Percentiles rank a stretch among this genome's conserved stretches.
Conservation (phyloP, 1,284 basidiomycete genomes). For the Bondarzewia mesenterica region DNA sequence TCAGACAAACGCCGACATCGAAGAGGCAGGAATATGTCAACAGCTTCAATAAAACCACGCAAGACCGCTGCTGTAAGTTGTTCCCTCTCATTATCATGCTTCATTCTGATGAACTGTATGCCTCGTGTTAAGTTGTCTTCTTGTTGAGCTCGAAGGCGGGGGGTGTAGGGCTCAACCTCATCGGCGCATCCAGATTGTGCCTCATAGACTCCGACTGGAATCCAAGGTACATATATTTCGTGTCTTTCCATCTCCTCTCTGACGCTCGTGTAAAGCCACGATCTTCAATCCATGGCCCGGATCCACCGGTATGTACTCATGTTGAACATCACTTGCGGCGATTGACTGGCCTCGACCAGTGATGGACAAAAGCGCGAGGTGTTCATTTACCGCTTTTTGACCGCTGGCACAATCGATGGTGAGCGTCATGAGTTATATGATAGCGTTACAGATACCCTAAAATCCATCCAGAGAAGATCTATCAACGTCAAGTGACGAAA, state of each 20-base stretch:
- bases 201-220: constrained; percentile 95
- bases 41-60: constrained; percentile 69
- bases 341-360: constrained; percentile 29
- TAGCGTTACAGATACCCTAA: not conserved
- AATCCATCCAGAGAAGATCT: constrained; percentile 63
- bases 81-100: not conserved
- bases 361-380: constrained; percentile 93
- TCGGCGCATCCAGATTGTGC: constrained; percentile 81
- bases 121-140: constrained; percentile 63
- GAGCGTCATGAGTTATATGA: constrained; percentile 7
- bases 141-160: constrained; percentile 93
- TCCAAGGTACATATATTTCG: constrained; percentile 52
- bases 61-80: constrained; percentile 56
- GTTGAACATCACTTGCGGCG: not conserved
- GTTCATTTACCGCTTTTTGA: constrained; percentile 90
- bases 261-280: constrained; percentile 46
- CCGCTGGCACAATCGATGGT: constrained; percentile 75
- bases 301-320: constrained; percentile 69
- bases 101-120: not conserved
- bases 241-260: constrained; percentile 1
- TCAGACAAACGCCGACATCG: constrained; percentile 68
- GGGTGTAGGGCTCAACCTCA: constrained; percentile 91
- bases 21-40: constrained; percentile 84
- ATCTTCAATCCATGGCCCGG: constrained; percentile 96
- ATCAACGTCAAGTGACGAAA: constrained; percentile 94